A percentile compares a stretch with the other conserved stretches of the same genome.
Conservation (phyloP, 2,329 filamentous ascomycete genomes). For the Cephalotrichum gorgonifer region DNA sequence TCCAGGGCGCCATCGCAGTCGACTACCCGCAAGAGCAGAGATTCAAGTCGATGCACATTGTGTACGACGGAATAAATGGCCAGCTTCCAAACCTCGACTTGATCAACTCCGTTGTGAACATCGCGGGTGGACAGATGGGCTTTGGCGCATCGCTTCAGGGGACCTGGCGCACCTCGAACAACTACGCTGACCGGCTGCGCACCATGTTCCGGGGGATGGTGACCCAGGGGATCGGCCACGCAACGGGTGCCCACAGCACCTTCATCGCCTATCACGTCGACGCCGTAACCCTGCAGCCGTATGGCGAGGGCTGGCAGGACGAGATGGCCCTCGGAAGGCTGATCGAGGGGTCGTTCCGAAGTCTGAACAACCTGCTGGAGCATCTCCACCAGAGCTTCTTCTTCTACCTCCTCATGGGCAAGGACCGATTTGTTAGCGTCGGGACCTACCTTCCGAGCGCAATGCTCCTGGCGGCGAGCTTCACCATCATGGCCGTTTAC, state of each 20-base stretch:
- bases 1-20: slow-evolving; percentile 87
- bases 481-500: slow-evolving; percentile 88
- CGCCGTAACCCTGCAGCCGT: slow-evolving; percentile 83
- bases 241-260: slow-evolving; percentile 82
- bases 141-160: slow-evolving; percentile 75
- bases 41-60: slow-evolving; percentile 81
- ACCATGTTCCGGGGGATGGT: slow-evolving; percentile 92
- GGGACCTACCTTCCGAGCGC: slow-evolving; percentile 94
- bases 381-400: slow-evolving; percentile 99
- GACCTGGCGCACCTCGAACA: slow-evolving; percentile 74
- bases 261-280: slow-evolving; percentile 98
- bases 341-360: slow-evolving; percentile 83
- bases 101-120: slow-evolving; percentile 84
- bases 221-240: slow-evolving; percentile 79
- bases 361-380: slow-evolving; percentile 91
- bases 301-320: slow-evolving; percentile 89
- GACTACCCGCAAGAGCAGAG: slow-evolving; percentile 80
- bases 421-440: slow-evolving; percentile 91
- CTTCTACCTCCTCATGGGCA: slow-evolving; percentile 91
- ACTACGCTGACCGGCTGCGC: slow-evolving; percentile 69
- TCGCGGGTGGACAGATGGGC: slow-evolving; percentile 86
- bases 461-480: slow-evolving; percentile 93
- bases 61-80: slow-evolving; percentile 93
- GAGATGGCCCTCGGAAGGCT: slow-evolving; percentile 91
- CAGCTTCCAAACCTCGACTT: slow-evolving; percentile 92